phyloP scores from a whole-genome alignment of 1,284 basidiomycete genomes.

The Ganoderma lucidum region DNA sequence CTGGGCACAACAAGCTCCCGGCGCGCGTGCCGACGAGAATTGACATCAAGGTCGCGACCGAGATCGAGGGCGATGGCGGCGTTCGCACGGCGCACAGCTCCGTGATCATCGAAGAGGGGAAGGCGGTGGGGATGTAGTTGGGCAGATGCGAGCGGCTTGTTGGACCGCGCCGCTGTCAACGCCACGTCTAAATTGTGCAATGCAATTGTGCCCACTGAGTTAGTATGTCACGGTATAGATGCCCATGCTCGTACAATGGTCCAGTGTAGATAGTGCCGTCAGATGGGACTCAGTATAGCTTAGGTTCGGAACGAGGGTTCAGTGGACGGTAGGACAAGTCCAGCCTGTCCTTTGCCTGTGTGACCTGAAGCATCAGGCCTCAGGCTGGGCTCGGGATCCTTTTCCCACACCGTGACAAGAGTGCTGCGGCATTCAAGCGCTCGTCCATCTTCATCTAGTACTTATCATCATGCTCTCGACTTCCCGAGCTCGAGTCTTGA shows the following conservation, averaged over 20 bases:
- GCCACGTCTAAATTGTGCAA: too few relatives aligned
- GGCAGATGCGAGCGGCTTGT: background rate
- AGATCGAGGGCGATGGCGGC: background rate
- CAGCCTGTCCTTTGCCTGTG: too few relatives aligned
- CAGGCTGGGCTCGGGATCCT: background rate
- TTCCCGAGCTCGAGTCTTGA: too few relatives aligned
- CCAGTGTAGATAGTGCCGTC: too few relatives aligned
- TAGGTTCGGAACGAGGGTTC: too few relatives aligned
- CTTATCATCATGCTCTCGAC: background rate
- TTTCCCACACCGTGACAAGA: background rate
- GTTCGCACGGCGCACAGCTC: background rate
- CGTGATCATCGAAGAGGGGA: background rate
- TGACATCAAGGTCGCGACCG: slow-evolving; percentile 13
- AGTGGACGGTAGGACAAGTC: too few relatives aligned
- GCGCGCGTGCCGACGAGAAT: background rate
- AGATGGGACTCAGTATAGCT: too few relatives aligned
- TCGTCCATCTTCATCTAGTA: background rate
- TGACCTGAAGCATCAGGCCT: too few relatives aligned
- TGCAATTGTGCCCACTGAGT: too few relatives aligned
- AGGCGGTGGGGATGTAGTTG: background rate
- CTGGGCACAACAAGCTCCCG: background rate
- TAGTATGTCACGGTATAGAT: too few relatives aligned
- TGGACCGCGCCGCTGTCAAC: background rate
- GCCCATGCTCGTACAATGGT: too few relatives aligned
- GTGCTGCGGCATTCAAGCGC: background rate